Evolutionary conservation across 257 asterid species (phyloP), one percentile per base, ranked within the genome.

Genomic region (Capsicum baccatum): DNA sequence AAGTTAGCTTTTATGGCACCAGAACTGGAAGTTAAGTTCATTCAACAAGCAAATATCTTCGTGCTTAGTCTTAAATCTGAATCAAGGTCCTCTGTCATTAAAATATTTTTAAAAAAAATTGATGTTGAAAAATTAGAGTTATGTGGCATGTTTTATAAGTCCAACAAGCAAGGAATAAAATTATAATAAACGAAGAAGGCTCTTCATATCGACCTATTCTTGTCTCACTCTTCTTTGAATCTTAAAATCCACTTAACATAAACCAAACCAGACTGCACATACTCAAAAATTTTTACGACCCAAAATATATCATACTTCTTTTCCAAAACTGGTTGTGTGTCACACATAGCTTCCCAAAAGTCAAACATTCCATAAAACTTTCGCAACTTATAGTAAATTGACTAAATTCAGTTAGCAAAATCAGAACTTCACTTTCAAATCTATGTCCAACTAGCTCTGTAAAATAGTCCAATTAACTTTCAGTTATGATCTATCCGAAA

Each of bases 201-300:
- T 71, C 58, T 44, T 47, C 57, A 37, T 71, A 47, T 47, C 11
- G 1, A 47, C 59, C 80, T 47, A 47, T 17, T 73, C 19, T 5
- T 19, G n/a, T 71, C 33, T 21, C 16, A 33, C 39, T 6, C 80
- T 71, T 71, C 58, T 47, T 47, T 71, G 58, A 71, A 71, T 71
- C 80, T n/a, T 73, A 54, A 73, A n/a, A 73, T 12, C 19, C 60
- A 74, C 44, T 74, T 59, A 74, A 50, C 60, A 74, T 74, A 74
- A 19, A 74, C 62, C 80, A 50, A 3, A 50, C 19, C 62, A 74
- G 13, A 50, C 62, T 74, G 21, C 37, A 50, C 60, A 74, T 50
- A 42, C 60, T 74, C 80, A 74, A 76, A 50, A 52, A 47, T 12
- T 21, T 44, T 52, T 76, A 52, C 21, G 9, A 2, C 7, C 47